Evolutionary conservation across 257 asterid species (phyloP), one percentile per base, ranked within the genome.

Genomic region (Penstemon barbatus): DNA sequence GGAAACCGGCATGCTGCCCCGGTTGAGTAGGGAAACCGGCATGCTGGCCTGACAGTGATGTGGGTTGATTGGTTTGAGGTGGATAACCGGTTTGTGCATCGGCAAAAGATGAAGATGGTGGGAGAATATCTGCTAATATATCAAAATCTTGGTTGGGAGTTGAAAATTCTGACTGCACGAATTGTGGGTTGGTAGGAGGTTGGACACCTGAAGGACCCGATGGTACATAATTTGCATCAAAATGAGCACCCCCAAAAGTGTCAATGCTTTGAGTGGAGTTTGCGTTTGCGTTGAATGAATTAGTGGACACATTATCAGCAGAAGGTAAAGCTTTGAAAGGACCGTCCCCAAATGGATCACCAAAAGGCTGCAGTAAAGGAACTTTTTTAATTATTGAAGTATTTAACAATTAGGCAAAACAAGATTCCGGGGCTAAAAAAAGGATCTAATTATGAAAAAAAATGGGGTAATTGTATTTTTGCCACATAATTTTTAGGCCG

Each of bases 271-370:
- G 88, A 64, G 57, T 75, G 40, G 89, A 69, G 74, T 69, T 73
- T 52, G 33, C 33, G 74, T 69, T 73, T 52, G 33, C 33, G 33
- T 25, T 25, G 33, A 25, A 25, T 25, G 33, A 25, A 25, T 25
- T 25, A 25, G 80, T 12, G 39, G 88, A 52, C 56, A 56, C 71
- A 57, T 54, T 62, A 38, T 78, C 80, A 3, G 83, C 4, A 25
- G 96, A 61, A 73, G 91, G 80, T 71, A 82, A 42, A 44, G 99
- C 99, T 83, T 46, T 86, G 78, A 94, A 94, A 18, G 97, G 96
- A 51, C 96, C 96, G 72, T 94, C 97, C 50, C 99, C 99, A 70
- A 94, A 94, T 37, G 97, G 99, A 75, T 94, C 98, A 64, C 84
- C 95, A 76, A 86, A 94, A 57, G 88, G 74, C 97, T 90, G 88